Conservation (phyloP, 202 grass and related monocot species). For the Setaria italica region DNA sequence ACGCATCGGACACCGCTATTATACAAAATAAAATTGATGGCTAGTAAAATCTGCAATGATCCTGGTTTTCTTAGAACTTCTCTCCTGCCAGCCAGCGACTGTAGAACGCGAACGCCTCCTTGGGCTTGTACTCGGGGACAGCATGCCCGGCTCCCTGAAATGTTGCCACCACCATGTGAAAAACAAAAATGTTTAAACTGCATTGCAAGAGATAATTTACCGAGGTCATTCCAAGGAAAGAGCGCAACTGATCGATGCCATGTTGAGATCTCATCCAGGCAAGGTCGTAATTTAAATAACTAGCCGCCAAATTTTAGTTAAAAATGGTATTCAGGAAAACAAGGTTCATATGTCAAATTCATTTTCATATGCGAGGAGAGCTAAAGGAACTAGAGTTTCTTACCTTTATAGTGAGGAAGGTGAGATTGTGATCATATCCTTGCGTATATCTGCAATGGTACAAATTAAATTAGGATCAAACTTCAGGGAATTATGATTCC, state of each 20-base stretch:
- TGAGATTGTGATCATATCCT: conserved; percentile 79
- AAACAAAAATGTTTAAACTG: neutral
- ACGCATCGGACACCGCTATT: neutral
- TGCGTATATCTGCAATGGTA: conserved; percentile 64
- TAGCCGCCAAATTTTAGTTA: neutral
- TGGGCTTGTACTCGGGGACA: conserved; percentile 92
- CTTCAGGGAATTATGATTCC: no score
- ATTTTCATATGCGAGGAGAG: neutral
- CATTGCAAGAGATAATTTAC: neutral
- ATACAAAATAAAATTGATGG: neutral
- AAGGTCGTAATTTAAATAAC: no score
- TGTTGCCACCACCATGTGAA: neutral
- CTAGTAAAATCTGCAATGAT: neutral
- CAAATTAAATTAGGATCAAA: neutral
- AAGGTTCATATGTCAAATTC: neutral
- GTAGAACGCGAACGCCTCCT: conserved; percentile 79
- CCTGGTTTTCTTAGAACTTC: conserved; percentile 45
- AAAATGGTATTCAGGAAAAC: neutral
- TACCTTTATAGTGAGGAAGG: conserved; percentile 90
- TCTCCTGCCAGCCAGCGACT: conserved; percentile 57
- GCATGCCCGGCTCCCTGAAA: conserved; percentile 74
- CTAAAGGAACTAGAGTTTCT: neutral
- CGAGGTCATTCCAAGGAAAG: neutral
- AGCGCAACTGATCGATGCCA: neutral
- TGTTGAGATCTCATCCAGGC: neutral